These are phyloP conservation scores for Rubus idaeus DNA, from an alignment of 306 rosid genomes.

Conservation along the genomic window DNA sequence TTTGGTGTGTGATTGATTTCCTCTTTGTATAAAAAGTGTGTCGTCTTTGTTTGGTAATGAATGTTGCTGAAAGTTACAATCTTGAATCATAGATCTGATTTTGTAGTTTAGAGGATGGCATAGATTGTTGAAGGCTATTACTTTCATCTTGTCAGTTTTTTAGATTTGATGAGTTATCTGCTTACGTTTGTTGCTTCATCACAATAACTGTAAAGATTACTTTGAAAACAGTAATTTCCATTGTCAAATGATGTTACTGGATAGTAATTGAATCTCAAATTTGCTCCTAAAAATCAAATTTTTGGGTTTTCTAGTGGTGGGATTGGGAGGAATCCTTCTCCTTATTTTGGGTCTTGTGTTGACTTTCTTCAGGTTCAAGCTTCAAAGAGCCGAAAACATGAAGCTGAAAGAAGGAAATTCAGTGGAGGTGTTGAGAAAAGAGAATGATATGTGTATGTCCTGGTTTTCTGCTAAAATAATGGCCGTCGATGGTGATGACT, in stretches of 20 bases:
- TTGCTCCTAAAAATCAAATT: neutral
- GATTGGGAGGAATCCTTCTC: neutral
- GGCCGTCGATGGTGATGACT: conserved; percentile 16
- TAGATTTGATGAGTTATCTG: conserved; percentile 1
- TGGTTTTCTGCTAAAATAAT: conserved; percentile 21
- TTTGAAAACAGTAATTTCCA: neutral
- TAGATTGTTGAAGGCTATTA: conserved; percentile 11
- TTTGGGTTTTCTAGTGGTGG: neutral
- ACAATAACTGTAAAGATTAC: neutral
- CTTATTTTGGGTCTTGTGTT: neutral
- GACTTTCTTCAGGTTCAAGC: conserved; percentile 15
- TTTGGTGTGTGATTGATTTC: neutral
- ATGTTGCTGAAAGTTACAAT: neutral
- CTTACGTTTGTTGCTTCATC: conserved; percentile 1
- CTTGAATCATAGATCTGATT: conserved; percentile 1
- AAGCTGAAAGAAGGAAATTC: conserved; percentile 26
- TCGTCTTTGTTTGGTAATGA: conserved; percentile 3
- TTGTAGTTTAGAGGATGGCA: conserved; percentile 6
- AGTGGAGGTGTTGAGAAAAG: conserved; percentile 29
- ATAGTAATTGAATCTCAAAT: neutral
- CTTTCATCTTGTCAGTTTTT: neutral
- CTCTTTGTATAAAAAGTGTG: neutral
- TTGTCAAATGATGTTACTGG: neutral
- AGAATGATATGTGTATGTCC: conserved; percentile 16
- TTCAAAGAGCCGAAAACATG: neutral